These are phyloP conservation scores for Termitomyces sp. DNA, from an alignment of 768 basidiomycete genomes.

Conservation along the genomic window DNA sequence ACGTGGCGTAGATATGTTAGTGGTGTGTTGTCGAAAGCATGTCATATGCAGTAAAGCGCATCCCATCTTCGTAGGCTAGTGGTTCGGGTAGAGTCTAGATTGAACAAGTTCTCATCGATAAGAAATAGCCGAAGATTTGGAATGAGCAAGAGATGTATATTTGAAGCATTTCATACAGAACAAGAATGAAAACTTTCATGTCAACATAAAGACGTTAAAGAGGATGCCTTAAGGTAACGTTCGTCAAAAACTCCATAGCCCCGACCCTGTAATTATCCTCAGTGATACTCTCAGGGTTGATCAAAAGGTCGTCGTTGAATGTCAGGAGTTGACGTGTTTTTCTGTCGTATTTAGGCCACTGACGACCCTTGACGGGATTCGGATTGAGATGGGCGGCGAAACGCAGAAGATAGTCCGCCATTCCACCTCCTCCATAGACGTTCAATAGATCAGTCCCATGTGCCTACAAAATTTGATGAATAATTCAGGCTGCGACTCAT, in stretches of 20 bases:
- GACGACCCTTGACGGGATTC: conserved; percentile 28
- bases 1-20: neutral
- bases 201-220: conserved; percentile 10
- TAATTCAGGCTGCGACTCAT: conserved; percentile 5
- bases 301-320: conserved; percentile 28
- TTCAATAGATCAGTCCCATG: conserved; percentile 38
- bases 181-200: neutral
- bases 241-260: conserved; percentile 30
- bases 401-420: conserved; percentile 41
- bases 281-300: conserved; percentile 25
- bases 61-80: too few species aligned
- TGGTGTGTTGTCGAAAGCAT: neutral
- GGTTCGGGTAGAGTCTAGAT: neutral
- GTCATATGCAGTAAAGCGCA: neutral
- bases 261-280: conserved; percentile 38
- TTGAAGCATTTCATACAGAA: neutral
- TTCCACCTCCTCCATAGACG: conserved; percentile 33
- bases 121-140: neutral
- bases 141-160: neutral
- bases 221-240: conserved; percentile 26
- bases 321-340: conserved; percentile 32
- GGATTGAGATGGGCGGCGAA: conserved; percentile 39
- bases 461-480: conserved; percentile 19
- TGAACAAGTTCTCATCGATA: too few species aligned
- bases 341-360: conserved; percentile 41